Evolutionary conservation across 306 rosid genomes (phyloP), one percentile per base, ranked within the genome.

Genomic region (Gastrolobium villosum): DNA sequence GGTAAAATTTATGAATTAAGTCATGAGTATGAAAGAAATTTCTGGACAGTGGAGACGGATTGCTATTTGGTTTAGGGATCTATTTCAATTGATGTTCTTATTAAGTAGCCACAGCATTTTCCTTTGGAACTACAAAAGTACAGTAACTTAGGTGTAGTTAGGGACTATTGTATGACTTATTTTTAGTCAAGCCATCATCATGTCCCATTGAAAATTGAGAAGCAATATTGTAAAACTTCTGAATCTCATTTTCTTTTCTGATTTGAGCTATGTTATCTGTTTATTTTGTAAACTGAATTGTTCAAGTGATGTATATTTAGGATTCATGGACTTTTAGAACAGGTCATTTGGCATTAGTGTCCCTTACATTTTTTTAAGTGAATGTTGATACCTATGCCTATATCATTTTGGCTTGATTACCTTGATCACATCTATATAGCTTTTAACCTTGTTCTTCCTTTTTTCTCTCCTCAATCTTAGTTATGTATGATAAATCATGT

Each of bases 401-500:
- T 30, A 31, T 10, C n/a, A 11, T 72, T 30, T 35, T 20, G 26
- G 5, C 39, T 5, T 46, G 52, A 1, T 49, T 40, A 44, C 57
- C 10, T 54, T 32, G 14, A 77, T 55, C 49, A 10, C 75, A 53
- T 57, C 35, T 54, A 36, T n/a, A 36, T 37, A 4, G 15, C 41
- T 48, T 44, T 75, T 41, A 7, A 40, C 36, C 1, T 13, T 14
- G 6, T 7, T 43, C 13, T 65, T 31, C 4, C 14, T 37, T 6
- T 63, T 15, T 20, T 64, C 2, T 30, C 14, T 5, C 34, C 4
- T 10, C 10, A 74, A 59, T 79, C 39, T 60, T 6, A 14, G 52
- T 65, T 69, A 6, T 6, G 49, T 14, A 66, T 57, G 48, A 53
- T 75, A 60, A 75, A 31, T 45, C 40, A 53, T 30, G 5, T 43